phyloP scores from a whole-genome alignment of 805 yeast genomes.

The Wickerhamiella spandovensis region DNA sequence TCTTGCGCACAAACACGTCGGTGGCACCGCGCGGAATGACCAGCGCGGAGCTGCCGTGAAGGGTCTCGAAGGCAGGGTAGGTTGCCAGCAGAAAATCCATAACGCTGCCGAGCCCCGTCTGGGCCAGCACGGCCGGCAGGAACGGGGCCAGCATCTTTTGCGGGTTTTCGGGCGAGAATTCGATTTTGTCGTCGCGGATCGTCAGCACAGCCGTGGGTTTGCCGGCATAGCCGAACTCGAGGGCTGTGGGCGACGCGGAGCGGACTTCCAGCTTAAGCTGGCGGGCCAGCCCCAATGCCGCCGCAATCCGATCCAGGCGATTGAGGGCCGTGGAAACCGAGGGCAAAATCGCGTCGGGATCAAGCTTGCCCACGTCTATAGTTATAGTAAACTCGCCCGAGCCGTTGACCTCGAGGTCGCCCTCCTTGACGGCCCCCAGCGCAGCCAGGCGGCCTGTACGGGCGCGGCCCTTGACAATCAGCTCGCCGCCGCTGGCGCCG shows the following conservation, averaged over 20 bases:
- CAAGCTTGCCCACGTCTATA: background rate
- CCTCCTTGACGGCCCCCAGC: constrained; percentile 6
- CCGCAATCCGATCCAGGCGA: constrained; percentile 13
- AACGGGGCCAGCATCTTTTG: constrained; percentile 16
- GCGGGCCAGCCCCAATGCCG: constrained; percentile 14
- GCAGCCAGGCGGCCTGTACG: constrained; percentile 4
- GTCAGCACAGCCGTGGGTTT: constrained; percentile 7
- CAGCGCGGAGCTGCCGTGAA: constrained; percentile 5
- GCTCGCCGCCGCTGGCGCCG: background rate
- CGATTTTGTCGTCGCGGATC: constrained; percentile 9
- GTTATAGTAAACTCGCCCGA: constrained; percentile 8
- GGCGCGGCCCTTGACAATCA: constrained; percentile 11
- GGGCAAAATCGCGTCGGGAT: constrained; percentile 2
- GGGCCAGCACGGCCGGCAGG: constrained; percentile 17
- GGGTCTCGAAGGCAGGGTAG: constrained; percentile 13
- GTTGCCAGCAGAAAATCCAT: constrained; percentile 11
- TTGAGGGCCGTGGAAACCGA: constrained; percentile 4
- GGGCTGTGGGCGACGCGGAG: constrained; percentile 10
- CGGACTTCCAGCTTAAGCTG: constrained; percentile 10
- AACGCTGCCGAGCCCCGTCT: constrained; percentile 9
- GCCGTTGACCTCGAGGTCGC: constrained; percentile 2
- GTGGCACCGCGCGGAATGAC: constrained; percentile 20
- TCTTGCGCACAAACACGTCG: constrained; percentile 5
- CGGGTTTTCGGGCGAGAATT: constrained; percentile 14
- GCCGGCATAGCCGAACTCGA: constrained; percentile 14